phyloP scores from a whole-genome alignment of 345 rosid species.

The Eucalyptus polyanthemos region DNA sequence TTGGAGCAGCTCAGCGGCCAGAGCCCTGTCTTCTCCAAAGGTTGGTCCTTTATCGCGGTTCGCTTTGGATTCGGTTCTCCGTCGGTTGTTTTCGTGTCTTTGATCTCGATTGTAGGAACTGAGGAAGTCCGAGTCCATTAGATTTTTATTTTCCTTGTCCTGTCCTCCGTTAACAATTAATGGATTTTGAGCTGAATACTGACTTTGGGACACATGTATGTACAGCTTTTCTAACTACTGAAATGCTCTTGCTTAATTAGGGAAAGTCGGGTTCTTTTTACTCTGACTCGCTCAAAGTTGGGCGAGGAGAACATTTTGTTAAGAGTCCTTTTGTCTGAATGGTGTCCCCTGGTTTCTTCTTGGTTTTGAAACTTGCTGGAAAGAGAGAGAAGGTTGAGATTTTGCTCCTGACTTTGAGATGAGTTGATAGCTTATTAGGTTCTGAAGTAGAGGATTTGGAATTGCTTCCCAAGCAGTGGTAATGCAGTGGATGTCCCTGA shows the following conservation, averaged over 20 bases:
- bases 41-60: constrained; percentile 2
- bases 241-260: background rate
- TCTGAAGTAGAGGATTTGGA: background rate
- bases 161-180: background rate
- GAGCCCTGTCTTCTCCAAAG: constrained; percentile 80
- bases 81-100: background rate
- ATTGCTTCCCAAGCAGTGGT: background rate
- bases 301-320: background rate
- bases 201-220: background rate
- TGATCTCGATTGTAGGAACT: background rate
- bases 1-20: constrained; percentile 87
- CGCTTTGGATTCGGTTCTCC: background rate
- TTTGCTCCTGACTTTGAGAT: background rate
- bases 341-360: background rate
- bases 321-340: background rate
- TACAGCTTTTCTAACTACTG: background rate
- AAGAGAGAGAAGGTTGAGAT: background rate
- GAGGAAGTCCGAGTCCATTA: background rate
- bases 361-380: background rate
- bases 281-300: background rate
- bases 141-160: background rate
- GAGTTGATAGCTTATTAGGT: background rate
- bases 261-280: background rate
- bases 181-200: background rate
- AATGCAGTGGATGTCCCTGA: background rate